Evolutionary conservation across 768 basidiomycete species (phyloP).

Genomic region (Tricholoma hemisulphureum): DNA sequence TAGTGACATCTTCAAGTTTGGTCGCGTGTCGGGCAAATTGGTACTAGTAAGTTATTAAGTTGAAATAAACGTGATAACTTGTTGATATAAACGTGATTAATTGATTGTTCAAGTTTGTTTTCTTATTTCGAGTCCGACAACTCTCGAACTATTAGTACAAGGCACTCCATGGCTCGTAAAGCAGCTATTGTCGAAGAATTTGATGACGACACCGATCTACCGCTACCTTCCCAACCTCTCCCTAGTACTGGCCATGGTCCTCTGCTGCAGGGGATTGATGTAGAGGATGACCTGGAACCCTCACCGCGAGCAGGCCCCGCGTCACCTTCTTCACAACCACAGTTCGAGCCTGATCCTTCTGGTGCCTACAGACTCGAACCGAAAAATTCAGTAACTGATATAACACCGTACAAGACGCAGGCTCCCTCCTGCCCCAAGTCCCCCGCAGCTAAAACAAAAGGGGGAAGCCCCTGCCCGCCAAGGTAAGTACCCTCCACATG

Average conservation of each 20-base stretch:
- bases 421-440: too few relatives aligned
- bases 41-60: too few relatives aligned
- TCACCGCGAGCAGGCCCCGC: conserved; percentile 52
- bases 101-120: too few relatives aligned
- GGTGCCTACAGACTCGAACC: conserved; percentile 21
- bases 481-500: too few relatives aligned
- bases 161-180: conserved; percentile 76
- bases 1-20: too few relatives aligned
- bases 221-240: conserved; percentile 66
- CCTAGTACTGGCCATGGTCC: conserved; percentile 74
- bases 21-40: too few relatives aligned
- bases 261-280: conserved; percentile 70
- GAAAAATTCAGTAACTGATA: conserved; percentile 56
- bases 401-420: conserved; percentile 82
- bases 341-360: conserved; percentile 24
- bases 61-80: too few relatives aligned
- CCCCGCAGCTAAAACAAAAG: too few relatives aligned
- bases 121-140: too few relatives aligned
- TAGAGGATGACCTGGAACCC: conserved; percentile 51
- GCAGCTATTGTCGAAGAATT: conserved; percentile 75
- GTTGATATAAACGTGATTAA: too few relatives aligned
- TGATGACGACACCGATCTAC: conserved; percentile 92
- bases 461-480: too few relatives aligned
- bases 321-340: conserved; percentile 41
- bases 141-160: too few relatives aligned